Evolutionary conservation across 805 yeast genomes (phyloP), one percentile per base, ranked within the genome.

Genomic region (Monosporozyma aerobia): DNA sequence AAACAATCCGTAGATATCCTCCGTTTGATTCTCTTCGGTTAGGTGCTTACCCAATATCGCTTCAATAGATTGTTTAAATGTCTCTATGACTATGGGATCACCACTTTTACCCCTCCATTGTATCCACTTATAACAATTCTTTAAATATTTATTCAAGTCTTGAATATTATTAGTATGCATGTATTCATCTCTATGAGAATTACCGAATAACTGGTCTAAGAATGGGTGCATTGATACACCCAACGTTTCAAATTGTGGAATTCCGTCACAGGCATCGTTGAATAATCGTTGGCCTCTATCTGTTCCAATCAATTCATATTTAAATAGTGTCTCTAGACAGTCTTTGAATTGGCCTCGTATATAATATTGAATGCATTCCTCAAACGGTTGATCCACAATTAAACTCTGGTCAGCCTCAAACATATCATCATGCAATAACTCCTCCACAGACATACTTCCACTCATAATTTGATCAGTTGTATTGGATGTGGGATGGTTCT

Each of bases 321-420:
- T 46, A 11, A 50, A 44, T 63, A 67, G 57, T 40, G 44, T 53
- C 44, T 62, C 60, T 22, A 65, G 47, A 32, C 64, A 58, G 14
- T 52, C 52, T 32, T 57, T 56, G 13, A 50, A n/a, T 16, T 61
- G 54, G 11, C 68, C 65, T 44, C 56, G 53, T 2, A 64, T 52
- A 48, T 56, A 63, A n/a, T 55, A 51, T 14, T 54, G 48, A 3
- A 59, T 13, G 45, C 67, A 64, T 33, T 58, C 57, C 33, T 59
- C 56, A 40, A 33, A 48, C 2, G 29, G 7, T 7, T 11, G 39
- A 22, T 23, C 16, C 11, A 19, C 16, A 3, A 1, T 4, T 23
- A 14, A 6, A 27, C 47, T 48, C 5, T 48, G 45, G 4, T 52
- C 50, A 43, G 37, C 30, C 11, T 39, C 27, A 29, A 62, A 56